Conservation (phyloP, 2,329 filamentous ascomycete species). For the Sclerotinia subarctica region DNA sequence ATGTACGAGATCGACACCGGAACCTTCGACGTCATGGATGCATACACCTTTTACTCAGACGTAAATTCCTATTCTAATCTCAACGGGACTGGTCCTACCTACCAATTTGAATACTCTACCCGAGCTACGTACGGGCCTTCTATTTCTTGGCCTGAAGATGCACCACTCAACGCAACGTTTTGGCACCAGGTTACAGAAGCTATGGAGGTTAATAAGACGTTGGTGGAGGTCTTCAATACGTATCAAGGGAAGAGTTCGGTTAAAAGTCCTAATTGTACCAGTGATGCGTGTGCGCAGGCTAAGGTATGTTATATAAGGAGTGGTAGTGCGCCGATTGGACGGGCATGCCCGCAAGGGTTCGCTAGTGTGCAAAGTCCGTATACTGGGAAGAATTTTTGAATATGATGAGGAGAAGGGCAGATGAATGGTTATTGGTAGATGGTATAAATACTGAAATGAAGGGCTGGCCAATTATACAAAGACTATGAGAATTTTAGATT, state of each 20-base stretch:
- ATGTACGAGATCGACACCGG: conserved; percentile 55
- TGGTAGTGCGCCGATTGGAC: conserved; percentile 51
- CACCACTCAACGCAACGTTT: conserved; percentile 56
- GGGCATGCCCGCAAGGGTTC: conserved; percentile 51
- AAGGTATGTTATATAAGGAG: conserved; percentile 59
- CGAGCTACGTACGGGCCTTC: conserved; percentile 47
- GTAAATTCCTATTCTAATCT: conserved; percentile 46
- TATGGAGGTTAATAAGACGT: conserved; percentile 49
- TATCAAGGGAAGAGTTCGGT: conserved; percentile 52
- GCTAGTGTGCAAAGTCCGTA: conserved; percentile 42
- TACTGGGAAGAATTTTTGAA: conserved; percentile 39
- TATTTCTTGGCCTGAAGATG: conserved; percentile 45
- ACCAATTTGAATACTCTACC: conserved; percentile 50
- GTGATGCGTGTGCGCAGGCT: conserved; percentile 48
- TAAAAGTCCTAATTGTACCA: conserved; percentile 51
- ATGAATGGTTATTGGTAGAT: neutral
- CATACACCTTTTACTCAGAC: conserved; percentile 52
- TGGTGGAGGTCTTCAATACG: conserved; percentile 51
- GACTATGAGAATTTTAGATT: neutral
- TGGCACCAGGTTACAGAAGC: conserved; percentile 57
- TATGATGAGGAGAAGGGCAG: neutral
- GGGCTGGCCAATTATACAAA: neutral
- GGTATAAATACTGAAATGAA: neutral
- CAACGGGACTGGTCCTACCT: conserved; percentile 45
- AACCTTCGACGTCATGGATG: conserved; percentile 51